A percentile compares a stretch with the other conserved stretches of the same genome.
These are phyloP conservation scores for Phytomonas sp. DNA, from an alignment of 208 protist species.

Conservation along the genomic window DNA sequence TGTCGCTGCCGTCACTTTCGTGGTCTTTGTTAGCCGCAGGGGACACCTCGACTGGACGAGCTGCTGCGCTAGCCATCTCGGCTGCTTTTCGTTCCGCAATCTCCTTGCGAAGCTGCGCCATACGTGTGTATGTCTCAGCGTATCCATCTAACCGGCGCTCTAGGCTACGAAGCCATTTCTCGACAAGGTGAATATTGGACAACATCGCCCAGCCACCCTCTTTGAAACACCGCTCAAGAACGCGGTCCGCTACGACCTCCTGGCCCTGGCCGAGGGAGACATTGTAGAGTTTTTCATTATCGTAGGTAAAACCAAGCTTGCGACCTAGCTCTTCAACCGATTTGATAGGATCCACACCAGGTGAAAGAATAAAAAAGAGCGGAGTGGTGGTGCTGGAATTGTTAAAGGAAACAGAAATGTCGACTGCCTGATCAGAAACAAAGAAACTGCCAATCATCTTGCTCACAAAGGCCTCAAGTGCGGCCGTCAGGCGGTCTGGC, in stretches of 20 bases:
- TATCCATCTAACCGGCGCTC: slow-evolving; percentile 95
- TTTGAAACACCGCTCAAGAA: slow-evolving; percentile 88
- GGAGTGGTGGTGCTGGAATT: slow-evolving; percentile 93
- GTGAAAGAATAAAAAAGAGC: slow-evolving; percentile 99
- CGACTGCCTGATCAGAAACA: slow-evolving; percentile 91
- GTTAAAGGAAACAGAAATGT: slow-evolving; percentile 91
- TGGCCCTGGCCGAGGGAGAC: slow-evolving; percentile 98
- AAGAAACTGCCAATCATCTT: slow-evolving; percentile 93
- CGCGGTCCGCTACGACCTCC: slow-evolving; percentile 94
- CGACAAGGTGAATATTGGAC: slow-evolving; percentile 98
- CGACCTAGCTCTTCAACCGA: slow-evolving; percentile 91
- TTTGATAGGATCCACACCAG: slow-evolving; percentile 97
- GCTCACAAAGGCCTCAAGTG: slow-evolving; percentile 90
- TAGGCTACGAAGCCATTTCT: slow-evolving; percentile 93
- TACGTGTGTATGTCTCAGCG: slow-evolving; percentile 85
- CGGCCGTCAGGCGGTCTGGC: slow-evolving; percentile 94
- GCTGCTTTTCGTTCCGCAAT: slow-evolving; percentile 70
- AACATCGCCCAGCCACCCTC: slow-evolving; percentile 96
- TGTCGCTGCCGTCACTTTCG: slow-evolving; percentile 14
- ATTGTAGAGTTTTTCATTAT: slow-evolving; percentile 92
- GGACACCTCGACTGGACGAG: slow-evolving; percentile 4
- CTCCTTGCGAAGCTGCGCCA: slow-evolving; percentile 84
- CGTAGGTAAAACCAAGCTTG: slow-evolving; percentile 92
- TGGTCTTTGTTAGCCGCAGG: slow-evolving; percentile 15
- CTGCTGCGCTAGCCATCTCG: slow-evolving; percentile 23